Percentiles rank a stretch among this genome's conserved stretches.
Conservation (phyloP, 768 basidiomycete genomes). For the Boletus rubroflammeus region DNA sequence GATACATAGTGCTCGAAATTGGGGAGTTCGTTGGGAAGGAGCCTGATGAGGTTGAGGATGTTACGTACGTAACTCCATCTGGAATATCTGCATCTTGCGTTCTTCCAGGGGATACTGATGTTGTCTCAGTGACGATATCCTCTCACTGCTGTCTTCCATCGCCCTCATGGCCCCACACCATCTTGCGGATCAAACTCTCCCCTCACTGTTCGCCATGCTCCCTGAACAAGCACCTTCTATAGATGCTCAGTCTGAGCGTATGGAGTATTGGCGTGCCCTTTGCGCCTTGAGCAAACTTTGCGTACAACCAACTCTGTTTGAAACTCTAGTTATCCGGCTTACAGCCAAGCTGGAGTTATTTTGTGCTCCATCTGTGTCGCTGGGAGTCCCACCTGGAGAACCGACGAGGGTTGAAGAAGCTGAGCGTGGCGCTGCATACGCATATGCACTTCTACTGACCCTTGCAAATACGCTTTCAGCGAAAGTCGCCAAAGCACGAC, state of each 20-base stretch:
- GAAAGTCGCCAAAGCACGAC: conserved; percentile 43
- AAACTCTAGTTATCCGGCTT: conserved; percentile 74
- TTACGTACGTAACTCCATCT: conserved; percentile 36
- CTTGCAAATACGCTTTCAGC: conserved; percentile 56
- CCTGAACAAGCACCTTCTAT: conserved; percentile 62
- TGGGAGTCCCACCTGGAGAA: background rate
- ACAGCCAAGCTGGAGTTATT: conserved; percentile 71
- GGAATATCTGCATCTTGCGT: background rate
- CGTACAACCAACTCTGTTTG: conserved; percentile 73
- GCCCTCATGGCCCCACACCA: conserved; percentile 57
- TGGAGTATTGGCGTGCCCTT: conserved; percentile 64
- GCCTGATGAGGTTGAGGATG: conserved; percentile 51
- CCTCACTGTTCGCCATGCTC: conserved; percentile 70
- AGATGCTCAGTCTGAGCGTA: conserved; percentile 52
- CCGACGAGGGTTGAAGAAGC: conserved; percentile 30
- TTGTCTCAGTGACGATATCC: conserved; percentile 47
- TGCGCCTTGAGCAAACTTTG: conserved; percentile 70
- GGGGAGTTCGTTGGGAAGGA: conserved; percentile 59
- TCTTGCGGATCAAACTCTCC: conserved; percentile 73
- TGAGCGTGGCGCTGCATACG: conserved; percentile 77
- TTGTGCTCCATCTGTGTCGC: conserved; percentile 36
- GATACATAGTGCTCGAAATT: conserved; percentile 72
- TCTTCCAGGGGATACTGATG: background rate
- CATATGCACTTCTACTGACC: conserved; percentile 74
- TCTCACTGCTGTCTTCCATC: conserved; percentile 63